These are phyloP conservation scores for Corrigiola litoralis DNA, from an alignment of 179 eudicot species.

Conservation along the genomic window DNA sequence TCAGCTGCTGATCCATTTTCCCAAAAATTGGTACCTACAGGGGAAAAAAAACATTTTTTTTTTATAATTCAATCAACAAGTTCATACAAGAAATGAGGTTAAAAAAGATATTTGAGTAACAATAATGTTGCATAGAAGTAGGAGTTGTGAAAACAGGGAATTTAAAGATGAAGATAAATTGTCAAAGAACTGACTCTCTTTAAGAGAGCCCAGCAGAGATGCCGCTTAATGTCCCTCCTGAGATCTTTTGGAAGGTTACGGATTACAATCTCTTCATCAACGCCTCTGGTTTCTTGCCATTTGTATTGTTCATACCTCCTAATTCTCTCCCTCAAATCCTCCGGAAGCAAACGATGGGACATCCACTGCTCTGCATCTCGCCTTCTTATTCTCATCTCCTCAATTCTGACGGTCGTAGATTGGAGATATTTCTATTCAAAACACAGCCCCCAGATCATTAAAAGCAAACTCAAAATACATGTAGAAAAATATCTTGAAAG, in stretches of 20 bases:
- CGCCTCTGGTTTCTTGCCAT: too few species aligned
- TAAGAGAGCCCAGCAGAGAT: conserved; percentile 53
- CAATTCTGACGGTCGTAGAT: conserved; percentile 45
- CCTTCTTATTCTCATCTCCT: conserved; percentile 57
- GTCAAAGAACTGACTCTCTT: conserved; percentile 37
- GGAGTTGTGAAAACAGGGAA: background rate
- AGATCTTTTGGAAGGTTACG: too few species aligned
- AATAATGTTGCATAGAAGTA: background rate
- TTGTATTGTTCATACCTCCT: conserved; percentile 57
- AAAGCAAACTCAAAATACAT: background rate
- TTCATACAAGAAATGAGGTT: background rate
- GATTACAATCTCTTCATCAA: too few species aligned
- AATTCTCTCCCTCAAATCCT: conserved; percentile 42
- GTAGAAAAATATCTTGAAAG: background rate
- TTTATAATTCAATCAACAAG: background rate
- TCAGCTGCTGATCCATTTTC: conserved; percentile 61
- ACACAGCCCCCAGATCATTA: background rate
- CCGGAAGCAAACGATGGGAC: conserved; percentile 58
- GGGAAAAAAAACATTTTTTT: background rate
- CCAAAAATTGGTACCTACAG: conserved; percentile 62
- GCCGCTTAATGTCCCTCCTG: conserved; percentile 57
- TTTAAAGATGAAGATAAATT: background rate
- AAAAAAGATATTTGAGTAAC: background rate
- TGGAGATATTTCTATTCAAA: conserved; percentile 50
- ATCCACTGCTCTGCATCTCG: conserved; percentile 67